Evolutionary conservation across 768 basidiomycete genomes (phyloP), one percentile per base, ranked within the genome.

Genomic region (Lanmaoa pseudosensibilis): DNA sequence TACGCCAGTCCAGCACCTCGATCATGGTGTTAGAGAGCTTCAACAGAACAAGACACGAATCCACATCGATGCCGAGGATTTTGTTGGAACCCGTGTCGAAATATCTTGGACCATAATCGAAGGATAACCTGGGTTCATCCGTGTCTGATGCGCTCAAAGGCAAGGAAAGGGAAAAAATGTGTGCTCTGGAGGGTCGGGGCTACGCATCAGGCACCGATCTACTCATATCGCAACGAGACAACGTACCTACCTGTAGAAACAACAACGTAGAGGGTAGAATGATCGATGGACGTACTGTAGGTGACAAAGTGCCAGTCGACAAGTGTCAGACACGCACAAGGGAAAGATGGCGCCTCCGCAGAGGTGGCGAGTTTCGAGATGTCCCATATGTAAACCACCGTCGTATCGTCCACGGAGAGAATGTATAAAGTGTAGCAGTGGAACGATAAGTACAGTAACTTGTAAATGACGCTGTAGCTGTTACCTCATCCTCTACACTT

Each of bases 1-100:
- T 68, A 3, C 65, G 63, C 76, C 77, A 79, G 46, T 75, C 62
- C 8, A 79, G 32, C 18, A 82, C 41, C 39, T 74, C 72, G 23
- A 82, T 60, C 11, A 51, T 39, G 23, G 60, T 60, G 6, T 69
- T 60, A 10, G 58, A 68, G 0, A 73, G 69, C 30, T 51, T 38
- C 23, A 75, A 69, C 4, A 73, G 67, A 19, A 74, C 56, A 8
- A 75, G 65, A 21, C 68, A 59, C 18, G 64, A 59, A 4, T 55
- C 50, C 4, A 69, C 66, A 18, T 77, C 69, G 38, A 82, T 68
- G 16, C 69, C 23, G 75, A 63, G 8, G 68, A 64, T 46, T 68
- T 2, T 6, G 18, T 33, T 23, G 15, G n/a, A 16, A 11, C 27
- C 19, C 8, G 57, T 40, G 51, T 55, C 30, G 32, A 65, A 41